Conservation (phyloP, 2,329 filamentous ascomycete species). For the Atkinsonella texensis region DNA sequence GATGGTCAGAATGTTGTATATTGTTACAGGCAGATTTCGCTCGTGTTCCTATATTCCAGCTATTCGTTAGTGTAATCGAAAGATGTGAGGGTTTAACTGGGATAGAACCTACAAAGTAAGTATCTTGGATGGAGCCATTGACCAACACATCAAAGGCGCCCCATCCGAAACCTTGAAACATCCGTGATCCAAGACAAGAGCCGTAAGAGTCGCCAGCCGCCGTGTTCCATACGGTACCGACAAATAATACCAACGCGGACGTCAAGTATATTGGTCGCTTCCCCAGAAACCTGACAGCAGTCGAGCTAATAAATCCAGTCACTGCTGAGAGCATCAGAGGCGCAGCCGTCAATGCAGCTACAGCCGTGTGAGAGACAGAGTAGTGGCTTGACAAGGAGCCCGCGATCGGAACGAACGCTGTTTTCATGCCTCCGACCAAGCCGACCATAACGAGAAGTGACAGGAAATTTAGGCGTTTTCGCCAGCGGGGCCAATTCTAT, state of each 20-base stretch:
- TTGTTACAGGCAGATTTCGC: constrained; percentile 30
- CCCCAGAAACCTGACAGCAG: constrained; percentile 34
- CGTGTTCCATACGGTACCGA: constrained; percentile 39
- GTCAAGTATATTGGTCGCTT: constrained; percentile 41
- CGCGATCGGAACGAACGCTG: constrained; percentile 37
- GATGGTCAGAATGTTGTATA: constrained; percentile 32
- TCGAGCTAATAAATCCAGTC: constrained; percentile 29
- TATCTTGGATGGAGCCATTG: constrained; percentile 41
- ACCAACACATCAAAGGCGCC: constrained; percentile 44
- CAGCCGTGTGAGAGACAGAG: constrained; percentile 33
- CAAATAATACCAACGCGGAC: constrained; percentile 32
- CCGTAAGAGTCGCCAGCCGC: constrained; percentile 27
- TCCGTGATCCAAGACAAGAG: constrained; percentile 37
- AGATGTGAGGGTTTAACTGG: too few relatives aligned
- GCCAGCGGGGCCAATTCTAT: constrained; percentile 45
- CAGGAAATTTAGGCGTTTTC: constrained; percentile 36
- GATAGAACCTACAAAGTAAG: constrained; percentile 37
- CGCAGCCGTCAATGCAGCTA: constrained; percentile 38
- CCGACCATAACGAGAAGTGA: constrained; percentile 35
- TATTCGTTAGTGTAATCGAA: not conserved
- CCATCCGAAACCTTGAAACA: constrained; percentile 47
- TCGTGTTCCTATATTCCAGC: constrained; percentile 33
- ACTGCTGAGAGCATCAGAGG: constrained; percentile 39
- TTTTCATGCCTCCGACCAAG: constrained; percentile 40
- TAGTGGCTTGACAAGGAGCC: constrained; percentile 30